phyloP scores from a whole-genome alignment of 2,329 filamentous ascomycete species.

The Pseudocercospora fijiensis region DNA sequence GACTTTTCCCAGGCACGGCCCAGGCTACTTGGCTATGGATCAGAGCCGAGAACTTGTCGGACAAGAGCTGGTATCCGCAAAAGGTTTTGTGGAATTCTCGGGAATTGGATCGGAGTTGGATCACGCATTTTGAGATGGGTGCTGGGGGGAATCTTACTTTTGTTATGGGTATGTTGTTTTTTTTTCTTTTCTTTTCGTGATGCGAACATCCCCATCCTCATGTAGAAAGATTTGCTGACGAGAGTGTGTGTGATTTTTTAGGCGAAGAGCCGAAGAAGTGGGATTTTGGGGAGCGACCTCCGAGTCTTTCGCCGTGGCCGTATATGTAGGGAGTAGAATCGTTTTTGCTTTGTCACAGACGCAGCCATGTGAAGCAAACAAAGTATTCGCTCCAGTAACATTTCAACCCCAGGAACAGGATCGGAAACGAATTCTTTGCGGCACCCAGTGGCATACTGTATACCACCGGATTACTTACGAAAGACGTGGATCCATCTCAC shows the following conservation, averaged over 20 bases:
- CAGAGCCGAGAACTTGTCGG: conserved; percentile 15
- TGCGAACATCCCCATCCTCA: no score
- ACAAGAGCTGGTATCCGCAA: conserved; percentile 22
- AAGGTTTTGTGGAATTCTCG: conserved; percentile 21
- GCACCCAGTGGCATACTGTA: background rate
- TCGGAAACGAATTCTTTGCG: background rate
- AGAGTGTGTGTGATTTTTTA: background rate
- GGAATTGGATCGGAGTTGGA: conserved; percentile 22
- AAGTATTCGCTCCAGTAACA: background rate
- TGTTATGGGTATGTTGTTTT: conserved; percentile 21
- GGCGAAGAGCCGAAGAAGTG: conserved; percentile 16
- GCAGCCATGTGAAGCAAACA: background rate
- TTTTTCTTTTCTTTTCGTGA: no score
- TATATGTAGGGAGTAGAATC: background rate
- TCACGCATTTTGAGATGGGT: conserved; percentile 20
- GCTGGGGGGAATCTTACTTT: conserved; percentile 25
- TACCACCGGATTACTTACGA: background rate
- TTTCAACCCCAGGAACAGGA: background rate
- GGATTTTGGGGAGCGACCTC: conserved; percentile 27
- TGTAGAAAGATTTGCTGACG: background rate
- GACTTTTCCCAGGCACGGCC: conserved; percentile 21
- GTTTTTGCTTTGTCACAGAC: background rate
- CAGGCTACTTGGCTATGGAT: conserved; percentile 18
- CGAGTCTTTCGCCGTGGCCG: conserved; percentile 12
- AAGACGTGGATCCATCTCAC: background rate